Evolutionary conservation across 768 basidiomycete genomes (phyloP).

Genomic region (Cantharellus cinnabarinus): DNA sequence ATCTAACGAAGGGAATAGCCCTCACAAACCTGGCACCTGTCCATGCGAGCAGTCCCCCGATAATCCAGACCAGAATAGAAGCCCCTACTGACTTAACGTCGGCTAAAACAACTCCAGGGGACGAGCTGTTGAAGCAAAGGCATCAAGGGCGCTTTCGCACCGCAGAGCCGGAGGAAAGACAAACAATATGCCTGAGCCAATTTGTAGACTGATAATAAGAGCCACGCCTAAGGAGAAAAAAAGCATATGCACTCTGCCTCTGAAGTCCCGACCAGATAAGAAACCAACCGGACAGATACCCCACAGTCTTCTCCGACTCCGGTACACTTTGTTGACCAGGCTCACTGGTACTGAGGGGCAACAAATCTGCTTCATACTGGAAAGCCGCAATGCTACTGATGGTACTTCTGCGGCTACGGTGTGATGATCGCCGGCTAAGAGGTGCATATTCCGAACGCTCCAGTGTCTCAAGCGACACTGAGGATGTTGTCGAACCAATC

Average conservation of each 20-base stretch:
- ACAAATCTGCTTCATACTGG: background rate
- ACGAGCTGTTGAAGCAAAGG: constrained; percentile 33
- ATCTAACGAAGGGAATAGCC: background rate
- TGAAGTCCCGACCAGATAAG: background rate
- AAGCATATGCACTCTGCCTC: background rate
- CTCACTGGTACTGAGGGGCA: background rate
- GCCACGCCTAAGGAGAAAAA: constrained; percentile 43
- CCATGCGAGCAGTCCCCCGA: constrained; percentile 74
- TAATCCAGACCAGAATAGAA: constrained; percentile 68
- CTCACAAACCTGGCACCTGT: constrained; percentile 44
- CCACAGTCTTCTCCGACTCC: background rate
- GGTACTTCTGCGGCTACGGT: background rate
- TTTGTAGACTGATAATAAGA: constrained; percentile 65
- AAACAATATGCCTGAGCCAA: constrained; percentile 86
- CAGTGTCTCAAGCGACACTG: background rate
- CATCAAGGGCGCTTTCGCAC: background rate
- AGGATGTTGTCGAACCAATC: background rate
- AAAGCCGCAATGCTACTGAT: background rate
- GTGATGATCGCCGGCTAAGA: background rate
- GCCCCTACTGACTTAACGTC: constrained; percentile 81
- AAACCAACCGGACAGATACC: background rate
- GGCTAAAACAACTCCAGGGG: constrained; percentile 78
- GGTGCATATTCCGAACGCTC: background rate
- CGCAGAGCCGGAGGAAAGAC: constrained; percentile 12
- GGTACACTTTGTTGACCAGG: background rate